phyloP scores from a whole-genome alignment of 257 asterid species.

The Penstemon davidsonii region DNA sequence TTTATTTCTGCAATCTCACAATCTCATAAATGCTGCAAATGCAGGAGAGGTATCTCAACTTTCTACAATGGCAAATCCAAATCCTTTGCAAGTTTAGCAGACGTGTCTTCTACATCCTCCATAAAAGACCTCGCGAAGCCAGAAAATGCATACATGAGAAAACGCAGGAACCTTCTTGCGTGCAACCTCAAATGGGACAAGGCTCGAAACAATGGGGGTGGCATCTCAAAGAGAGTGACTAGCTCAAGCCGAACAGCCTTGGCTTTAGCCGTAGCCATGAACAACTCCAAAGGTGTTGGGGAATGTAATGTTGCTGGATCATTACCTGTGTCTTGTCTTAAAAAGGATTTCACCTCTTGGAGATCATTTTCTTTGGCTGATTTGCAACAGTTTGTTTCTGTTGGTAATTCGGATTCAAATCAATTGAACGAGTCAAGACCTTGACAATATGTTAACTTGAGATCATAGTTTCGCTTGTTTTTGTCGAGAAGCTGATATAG shows the following conservation, averaged over 20 bases:
- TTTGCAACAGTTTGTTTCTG: slow-evolving; percentile 46
- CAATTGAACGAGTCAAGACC: not conserved
- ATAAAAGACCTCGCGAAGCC: slow-evolving; percentile 61
- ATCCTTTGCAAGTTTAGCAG: slow-evolving; percentile 70
- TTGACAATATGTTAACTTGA: no score
- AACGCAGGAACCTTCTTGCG: slow-evolving; percentile 59
- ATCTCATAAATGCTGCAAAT: slow-evolving; percentile 11
- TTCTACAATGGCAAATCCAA: slow-evolving; percentile 86
- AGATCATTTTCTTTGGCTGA: slow-evolving; percentile 71
- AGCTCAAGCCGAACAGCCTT: slow-evolving; percentile 37
- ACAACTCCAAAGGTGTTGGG: slow-evolving; percentile 28
- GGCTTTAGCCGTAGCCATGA: slow-evolving; percentile 59
- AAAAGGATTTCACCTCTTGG: slow-evolving; percentile 40
- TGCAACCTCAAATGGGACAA: slow-evolving; percentile 45
- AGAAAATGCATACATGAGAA: slow-evolving; percentile 53
- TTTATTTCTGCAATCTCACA: slow-evolving; percentile 15
- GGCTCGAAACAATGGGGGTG: slow-evolving; percentile 46
- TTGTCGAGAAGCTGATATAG: no score
- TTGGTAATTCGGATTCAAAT: slow-evolving; percentile 21
- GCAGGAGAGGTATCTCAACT: slow-evolving; percentile 73
- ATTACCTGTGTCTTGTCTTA: slow-evolving; percentile 25
- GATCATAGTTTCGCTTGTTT: no score
- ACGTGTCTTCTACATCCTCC: slow-evolving; percentile 47
- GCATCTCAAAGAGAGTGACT: slow-evolving; percentile 53
- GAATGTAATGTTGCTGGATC: slow-evolving; percentile 23